Percentiles rank a stretch among this genome's conserved stretches.
phyloP scores from a whole-genome alignment of 345 rosid species.

The Aquilaria sinensis region DNA sequence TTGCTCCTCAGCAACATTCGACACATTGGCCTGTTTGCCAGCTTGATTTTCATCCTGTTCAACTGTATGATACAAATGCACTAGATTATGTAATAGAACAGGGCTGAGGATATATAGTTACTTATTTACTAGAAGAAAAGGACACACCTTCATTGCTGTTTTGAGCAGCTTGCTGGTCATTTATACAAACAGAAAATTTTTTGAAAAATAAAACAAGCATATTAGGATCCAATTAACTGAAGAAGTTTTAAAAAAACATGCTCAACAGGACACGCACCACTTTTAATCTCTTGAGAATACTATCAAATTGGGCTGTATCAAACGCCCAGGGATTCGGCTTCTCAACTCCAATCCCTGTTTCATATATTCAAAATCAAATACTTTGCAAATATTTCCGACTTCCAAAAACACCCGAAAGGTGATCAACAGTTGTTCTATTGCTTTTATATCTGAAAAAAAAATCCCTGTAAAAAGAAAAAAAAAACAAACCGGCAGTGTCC shows the following conservation, averaged over 20 bases:
- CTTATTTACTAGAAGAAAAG: background rate
- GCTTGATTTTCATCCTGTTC: slow-evolving; percentile 29
- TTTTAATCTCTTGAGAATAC: slow-evolving; percentile 84
- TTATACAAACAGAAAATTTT: background rate
- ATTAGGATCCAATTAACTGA: background rate
- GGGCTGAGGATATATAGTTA: background rate
- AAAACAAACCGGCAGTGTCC: slow-evolving; percentile 58
- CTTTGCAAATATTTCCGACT: too few relatives aligned
- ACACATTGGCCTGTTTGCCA: slow-evolving; percentile 23
- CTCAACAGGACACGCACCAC: slow-evolving; percentile 45
- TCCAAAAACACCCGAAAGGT: too few relatives aligned
- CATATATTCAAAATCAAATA: background rate
- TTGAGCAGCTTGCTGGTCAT: slow-evolving; percentile 63
- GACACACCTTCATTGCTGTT: slow-evolving; percentile 48
- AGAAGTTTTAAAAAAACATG: too few relatives aligned
- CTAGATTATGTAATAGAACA: background rate
- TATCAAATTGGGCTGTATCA: slow-evolving; percentile 90
- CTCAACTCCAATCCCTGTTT: slow-evolving; percentile 77
- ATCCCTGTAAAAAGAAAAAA: background rate
- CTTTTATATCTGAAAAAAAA: background rate
- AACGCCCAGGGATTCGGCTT: slow-evolving; percentile 97
- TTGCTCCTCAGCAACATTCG: slow-evolving; percentile 30
- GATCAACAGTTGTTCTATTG: background rate
- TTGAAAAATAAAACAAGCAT: slow-evolving; percentile 1
- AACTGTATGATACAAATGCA: slow-evolving; percentile 19